A percentile compares a stretch with the other conserved stretches of the same genome.
Evolutionary conservation across 148 eudicot species (phyloP).

Genomic region (Chenopodium album): DNA sequence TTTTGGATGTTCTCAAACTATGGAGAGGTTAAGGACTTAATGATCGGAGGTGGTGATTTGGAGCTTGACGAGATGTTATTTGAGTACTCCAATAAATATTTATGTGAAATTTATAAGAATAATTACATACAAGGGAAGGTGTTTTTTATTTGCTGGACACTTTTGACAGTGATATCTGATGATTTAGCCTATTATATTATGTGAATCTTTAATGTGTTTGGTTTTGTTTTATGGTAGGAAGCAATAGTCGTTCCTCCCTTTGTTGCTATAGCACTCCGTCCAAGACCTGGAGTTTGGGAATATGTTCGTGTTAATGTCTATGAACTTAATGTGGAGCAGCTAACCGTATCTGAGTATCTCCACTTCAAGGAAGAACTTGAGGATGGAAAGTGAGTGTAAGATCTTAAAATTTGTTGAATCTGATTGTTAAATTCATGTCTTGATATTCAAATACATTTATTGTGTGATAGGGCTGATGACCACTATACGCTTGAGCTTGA

Average conservation of each 20-base stretch:
- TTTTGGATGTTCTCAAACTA: background rate
- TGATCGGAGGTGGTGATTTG: background rate
- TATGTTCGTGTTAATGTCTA: slow-evolving; percentile 79
- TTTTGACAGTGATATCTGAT: background rate
- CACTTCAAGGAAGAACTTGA: slow-evolving; percentile 92
- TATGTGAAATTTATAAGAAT: background rate
- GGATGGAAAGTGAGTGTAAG: slow-evolving; percentile 57
- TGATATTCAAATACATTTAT: background rate
- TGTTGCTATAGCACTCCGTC: slow-evolving; percentile 91
- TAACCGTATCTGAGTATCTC: slow-evolving; percentile 84
- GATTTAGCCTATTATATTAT: background rate
- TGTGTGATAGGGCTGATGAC: slow-evolving; percentile 43
- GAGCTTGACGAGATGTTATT: background rate
- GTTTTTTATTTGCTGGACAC: too few relatives aligned
- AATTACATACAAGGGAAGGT: background rate
- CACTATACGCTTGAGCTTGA: slow-evolving; percentile 80
- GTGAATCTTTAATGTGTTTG: slow-evolving; percentile 1
- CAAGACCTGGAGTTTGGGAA: slow-evolving; percentile 99
- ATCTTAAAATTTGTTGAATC: slow-evolving; percentile 13
- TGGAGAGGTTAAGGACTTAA: too few relatives aligned
- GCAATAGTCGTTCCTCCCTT: slow-evolving; percentile 93
- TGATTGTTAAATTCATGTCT: background rate
- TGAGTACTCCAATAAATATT: background rate
- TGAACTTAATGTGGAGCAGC: slow-evolving; percentile 85
- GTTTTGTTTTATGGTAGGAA: slow-evolving; percentile 50